Evolutionary conservation across 371 early-diverging fungal species (phyloP).

Genomic region (Mortierella sp.): DNA sequence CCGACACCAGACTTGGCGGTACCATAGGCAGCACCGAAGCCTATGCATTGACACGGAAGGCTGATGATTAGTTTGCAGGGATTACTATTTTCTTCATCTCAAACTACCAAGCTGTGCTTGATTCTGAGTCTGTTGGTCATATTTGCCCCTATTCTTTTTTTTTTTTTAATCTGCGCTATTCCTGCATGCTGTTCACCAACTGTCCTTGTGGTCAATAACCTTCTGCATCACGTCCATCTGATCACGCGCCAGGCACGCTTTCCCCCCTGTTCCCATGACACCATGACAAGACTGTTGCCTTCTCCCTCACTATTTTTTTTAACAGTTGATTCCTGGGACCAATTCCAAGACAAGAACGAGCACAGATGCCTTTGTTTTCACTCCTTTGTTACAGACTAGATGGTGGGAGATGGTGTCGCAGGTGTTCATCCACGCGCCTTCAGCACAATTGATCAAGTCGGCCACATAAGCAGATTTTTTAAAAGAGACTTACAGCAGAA

Average conservation of each 20-base stretch:
- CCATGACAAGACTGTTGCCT: not conserved
- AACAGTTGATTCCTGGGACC: not conserved
- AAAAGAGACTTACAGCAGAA: constrained; percentile 89
- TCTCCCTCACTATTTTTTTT: not conserved
- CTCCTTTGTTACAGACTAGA: too few species aligned
- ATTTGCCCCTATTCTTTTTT: constrained; percentile 9
- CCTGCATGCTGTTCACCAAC: not conserved
- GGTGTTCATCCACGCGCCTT: not conserved
- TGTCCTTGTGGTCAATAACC: not conserved
- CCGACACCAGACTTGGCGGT: constrained; percentile 94
- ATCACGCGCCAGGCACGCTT: constrained; percentile 20
- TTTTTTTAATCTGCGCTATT: not conserved
- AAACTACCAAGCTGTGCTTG: too few species aligned
- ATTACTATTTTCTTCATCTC: too few species aligned
- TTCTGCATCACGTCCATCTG: not conserved
- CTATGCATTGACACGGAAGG: constrained; percentile 53
- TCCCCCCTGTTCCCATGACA: constrained; percentile 4
- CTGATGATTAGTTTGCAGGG: not conserved
- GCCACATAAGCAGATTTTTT: too few species aligned
- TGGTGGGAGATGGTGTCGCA: not conserved
- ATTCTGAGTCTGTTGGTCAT: not conserved
- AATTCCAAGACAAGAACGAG: not conserved
- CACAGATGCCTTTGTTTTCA: too few species aligned
- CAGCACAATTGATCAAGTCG: not conserved
- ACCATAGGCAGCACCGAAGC: constrained; percentile 93